A percentile compares a stretch with the other conserved stretches of the same genome.
phyloP scores from a whole-genome alignment of 1,139 yeast genomes.

The Saccharomyces hybrid region DNA sequence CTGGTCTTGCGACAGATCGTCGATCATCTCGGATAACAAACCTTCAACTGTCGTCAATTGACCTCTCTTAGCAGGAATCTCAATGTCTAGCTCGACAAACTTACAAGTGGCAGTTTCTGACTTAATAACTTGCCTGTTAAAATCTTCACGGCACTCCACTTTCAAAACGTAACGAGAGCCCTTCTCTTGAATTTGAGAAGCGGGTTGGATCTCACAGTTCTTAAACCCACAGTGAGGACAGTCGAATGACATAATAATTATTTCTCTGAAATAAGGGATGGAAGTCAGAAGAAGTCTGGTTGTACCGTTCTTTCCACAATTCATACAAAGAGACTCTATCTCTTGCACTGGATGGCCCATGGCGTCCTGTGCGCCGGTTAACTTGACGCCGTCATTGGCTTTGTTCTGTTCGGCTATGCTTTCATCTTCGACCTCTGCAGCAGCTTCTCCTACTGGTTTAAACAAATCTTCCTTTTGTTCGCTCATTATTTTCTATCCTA shows the following conservation, averaged over 20 bases:
- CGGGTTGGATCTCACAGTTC: conserved; percentile 92
- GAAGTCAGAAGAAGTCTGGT: conserved; percentile 79
- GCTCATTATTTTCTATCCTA: background rate
- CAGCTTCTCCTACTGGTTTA: conserved; percentile 54
- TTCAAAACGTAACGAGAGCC: conserved; percentile 70
- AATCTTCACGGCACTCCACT: conserved; percentile 64
- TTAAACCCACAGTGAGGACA: conserved; percentile 93
- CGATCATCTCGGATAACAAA: conserved; percentile 69
- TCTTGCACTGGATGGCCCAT: conserved; percentile 93
- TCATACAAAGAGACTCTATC: conserved; percentile 91
- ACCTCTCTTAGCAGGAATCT: conserved; percentile 92
- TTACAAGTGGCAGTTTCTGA: conserved; percentile 80
- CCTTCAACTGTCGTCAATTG: conserved; percentile 93
- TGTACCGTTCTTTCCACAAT: conserved; percentile 78
- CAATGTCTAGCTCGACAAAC: conserved; percentile 81
- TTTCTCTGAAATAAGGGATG: conserved; percentile 88
- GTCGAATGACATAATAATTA: conserved; percentile 88
- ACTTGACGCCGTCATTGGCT: conserved; percentile 28
- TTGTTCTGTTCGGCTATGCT: conserved; percentile 13
- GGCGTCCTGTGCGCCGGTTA: conserved; percentile 69
- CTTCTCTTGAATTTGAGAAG: conserved; percentile 79
- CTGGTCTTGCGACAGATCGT: conserved; percentile 78
- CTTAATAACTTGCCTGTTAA: conserved; percentile 87
- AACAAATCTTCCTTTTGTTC: conserved; percentile 38
- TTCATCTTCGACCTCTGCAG: conserved; percentile 33